phyloP scores from a whole-genome alignment of 139 green algal species.

The Closterium sp. region DNA sequence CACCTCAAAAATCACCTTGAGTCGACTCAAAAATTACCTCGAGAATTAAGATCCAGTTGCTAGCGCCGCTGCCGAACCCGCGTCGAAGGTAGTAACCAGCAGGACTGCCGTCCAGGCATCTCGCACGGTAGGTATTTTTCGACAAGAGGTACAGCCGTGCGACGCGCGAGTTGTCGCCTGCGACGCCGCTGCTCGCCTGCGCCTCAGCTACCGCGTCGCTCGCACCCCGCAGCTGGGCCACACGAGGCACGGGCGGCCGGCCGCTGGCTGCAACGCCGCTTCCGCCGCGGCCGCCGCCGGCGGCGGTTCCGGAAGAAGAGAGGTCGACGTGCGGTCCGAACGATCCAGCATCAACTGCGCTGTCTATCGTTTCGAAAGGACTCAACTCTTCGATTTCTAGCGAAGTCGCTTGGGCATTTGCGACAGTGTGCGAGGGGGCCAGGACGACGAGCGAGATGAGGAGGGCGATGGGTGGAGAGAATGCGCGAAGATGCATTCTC shows the following conservation, averaged over 20 bases:
- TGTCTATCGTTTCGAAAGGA: not conserved
- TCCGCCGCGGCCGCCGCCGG: not conserved
- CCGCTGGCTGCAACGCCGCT: not conserved
- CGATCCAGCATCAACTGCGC: not conserved
- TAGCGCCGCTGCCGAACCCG: conserved; percentile 7
- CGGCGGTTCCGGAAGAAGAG: not conserved
- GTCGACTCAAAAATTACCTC: no score
- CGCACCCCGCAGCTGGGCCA: not conserved
- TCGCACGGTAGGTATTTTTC: not conserved
- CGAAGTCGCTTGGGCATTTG: not conserved
- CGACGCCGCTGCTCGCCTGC: not conserved
- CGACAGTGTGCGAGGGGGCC: not conserved
- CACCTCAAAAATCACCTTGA: no score
- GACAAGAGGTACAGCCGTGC: not conserved
- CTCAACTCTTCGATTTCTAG: not conserved
- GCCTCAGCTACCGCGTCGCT: not conserved
- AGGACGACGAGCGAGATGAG: not conserved
- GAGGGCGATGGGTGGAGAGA: not conserved
- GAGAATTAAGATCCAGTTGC: conserved; percentile 14
- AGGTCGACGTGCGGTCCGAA: not conserved
- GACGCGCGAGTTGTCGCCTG: not conserved
- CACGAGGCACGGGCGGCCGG: not conserved
- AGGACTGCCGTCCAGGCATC: conserved; percentile 14
- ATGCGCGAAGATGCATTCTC: not conserved
- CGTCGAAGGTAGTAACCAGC: conserved; percentile 1